Evolutionary conservation across 345 rosid species (phyloP).

Genomic region (Gossypium ekmanianum): DNA sequence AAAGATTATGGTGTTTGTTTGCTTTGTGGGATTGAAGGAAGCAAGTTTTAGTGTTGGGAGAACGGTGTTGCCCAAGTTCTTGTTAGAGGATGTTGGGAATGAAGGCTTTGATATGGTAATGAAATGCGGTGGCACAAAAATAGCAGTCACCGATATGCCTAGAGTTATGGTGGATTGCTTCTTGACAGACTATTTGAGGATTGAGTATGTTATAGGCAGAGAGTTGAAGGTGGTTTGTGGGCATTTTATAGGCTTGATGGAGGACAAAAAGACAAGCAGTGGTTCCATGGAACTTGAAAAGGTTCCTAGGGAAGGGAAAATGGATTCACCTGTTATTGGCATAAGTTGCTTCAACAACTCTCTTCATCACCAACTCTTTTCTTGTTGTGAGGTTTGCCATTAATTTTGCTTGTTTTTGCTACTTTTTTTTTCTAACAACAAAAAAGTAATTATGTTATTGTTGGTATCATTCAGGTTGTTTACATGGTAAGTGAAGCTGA

Average conservation of each 20-base stretch:
- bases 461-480: conserved; percentile 22
- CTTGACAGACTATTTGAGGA: conserved; percentile 42
- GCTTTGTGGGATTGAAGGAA: conserved; percentile 44
- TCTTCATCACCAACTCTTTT: conserved; percentile 15
- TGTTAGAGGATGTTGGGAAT: conserved; percentile 48
- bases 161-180: conserved; percentile 62
- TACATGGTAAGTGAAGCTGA: conserved; percentile 32
- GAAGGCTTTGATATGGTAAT: conserved; percentile 49
- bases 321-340: conserved; percentile 3
- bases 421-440: background rate
- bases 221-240: conserved; percentile 44
- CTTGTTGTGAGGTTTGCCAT: conserved; percentile 27
- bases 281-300: background rate
- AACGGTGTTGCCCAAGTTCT: conserved; percentile 55
- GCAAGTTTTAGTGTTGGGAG: conserved; percentile 35
- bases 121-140: conserved; percentile 30
- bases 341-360: conserved; percentile 23
- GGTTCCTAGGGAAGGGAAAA: background rate
- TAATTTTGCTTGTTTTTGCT: background rate
- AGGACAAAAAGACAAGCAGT: conserved; percentile 15
- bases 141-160: conserved; percentile 54
- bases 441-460: background rate
- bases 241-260: conserved; percentile 48
- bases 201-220: conserved; percentile 48
- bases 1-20: conserved; percentile 45